phyloP scores from a whole-genome alignment of 257 asterid genomes.

The Solanum medicagineum region DNA sequence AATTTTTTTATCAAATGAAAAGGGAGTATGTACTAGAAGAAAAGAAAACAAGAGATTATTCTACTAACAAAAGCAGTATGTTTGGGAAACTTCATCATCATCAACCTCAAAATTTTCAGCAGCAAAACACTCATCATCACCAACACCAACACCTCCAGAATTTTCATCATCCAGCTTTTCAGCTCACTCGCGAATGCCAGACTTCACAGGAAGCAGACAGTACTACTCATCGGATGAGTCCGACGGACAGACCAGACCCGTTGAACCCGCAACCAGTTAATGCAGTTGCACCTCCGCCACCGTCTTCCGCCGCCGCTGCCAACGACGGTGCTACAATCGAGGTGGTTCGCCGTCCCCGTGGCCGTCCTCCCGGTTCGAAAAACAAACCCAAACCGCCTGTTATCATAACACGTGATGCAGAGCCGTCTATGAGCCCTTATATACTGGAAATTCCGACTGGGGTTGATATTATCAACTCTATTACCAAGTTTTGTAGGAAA shows the following conservation, averaged over 20 bases:
- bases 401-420: slow-evolving; percentile 36
- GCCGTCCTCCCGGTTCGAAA: slow-evolving; percentile 69
- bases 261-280: background rate
- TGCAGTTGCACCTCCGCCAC: background rate
- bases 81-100: slow-evolving; percentile 8
- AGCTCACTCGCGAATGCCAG: slow-evolving; percentile 14
- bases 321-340: slow-evolving; percentile 66
- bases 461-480: slow-evolving; percentile 35
- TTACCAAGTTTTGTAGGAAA: slow-evolving; percentile 31
- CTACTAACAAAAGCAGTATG: slow-evolving; percentile 13
- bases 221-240: background rate
- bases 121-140: slow-evolving; percentile 1
- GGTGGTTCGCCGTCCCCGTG: slow-evolving; percentile 70
- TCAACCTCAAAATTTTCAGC: background rate
- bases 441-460: slow-evolving; percentile 54
- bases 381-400: slow-evolving; percentile 63
- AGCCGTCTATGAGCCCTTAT: slow-evolving; percentile 61
- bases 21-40: slow-evolving; percentile 29
- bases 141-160: background rate
- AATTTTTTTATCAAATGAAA: slow-evolving; percentile 18
- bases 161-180: slow-evolving; percentile 10
- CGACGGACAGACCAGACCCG: background rate
- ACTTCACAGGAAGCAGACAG: slow-evolving; percentile 27
- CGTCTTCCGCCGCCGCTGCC: slow-evolving; percentile 4
- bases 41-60: background rate